Evolutionary conservation across 108 stramenopile genomes (phyloP), one percentile per base, ranked within the genome.

Genomic region (Cylindrotheca closterium): DNA sequence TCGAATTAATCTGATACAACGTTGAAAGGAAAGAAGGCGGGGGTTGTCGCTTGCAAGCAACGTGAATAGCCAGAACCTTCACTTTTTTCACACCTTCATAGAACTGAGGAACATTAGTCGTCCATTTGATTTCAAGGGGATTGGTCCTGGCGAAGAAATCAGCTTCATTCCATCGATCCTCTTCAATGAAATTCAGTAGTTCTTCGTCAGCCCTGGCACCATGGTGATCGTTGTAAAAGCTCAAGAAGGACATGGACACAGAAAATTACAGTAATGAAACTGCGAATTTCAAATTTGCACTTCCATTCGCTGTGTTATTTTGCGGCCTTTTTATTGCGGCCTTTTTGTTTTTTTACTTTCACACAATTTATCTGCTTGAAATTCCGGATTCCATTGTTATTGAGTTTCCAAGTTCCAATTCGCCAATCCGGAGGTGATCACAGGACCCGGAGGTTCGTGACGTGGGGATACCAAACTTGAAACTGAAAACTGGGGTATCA

Each of bases 1-100:
- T 30, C 2, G 65, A 55, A 47, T 67, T 37, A 30, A 57, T 57
- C 2, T 42, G 10, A 15, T 42, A 15, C 37, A 42, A 10, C 15
- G 37, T 42, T 10, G 10, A 42, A 10, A 42, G 37, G 15, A 42
- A 42, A 10, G 37, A 42, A 42, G 37, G 10, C 10, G 37, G 37
- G 15, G 37, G 37, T 42, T 42, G 37, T 15, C 15, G 7, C 37
- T 42, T 7, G 15, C 37, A 42, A 42, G 37, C 37, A 10, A 42
- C 15, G 15, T 42, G 37, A 42, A 42, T 42, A 10, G 37, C 10
- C 7, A 42, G 37, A 15, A 42, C 37, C 37, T 42, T 42, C 37
- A 42, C 37, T 42, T 10, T 15, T 10, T 7, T 7, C 7, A 15
- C 37, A 10, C 15, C 10, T 10, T 42, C 37, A 42, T 42, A 42